Conservation (phyloP, 805 yeast species). For the Zygosaccharomyces lentus region DNA sequence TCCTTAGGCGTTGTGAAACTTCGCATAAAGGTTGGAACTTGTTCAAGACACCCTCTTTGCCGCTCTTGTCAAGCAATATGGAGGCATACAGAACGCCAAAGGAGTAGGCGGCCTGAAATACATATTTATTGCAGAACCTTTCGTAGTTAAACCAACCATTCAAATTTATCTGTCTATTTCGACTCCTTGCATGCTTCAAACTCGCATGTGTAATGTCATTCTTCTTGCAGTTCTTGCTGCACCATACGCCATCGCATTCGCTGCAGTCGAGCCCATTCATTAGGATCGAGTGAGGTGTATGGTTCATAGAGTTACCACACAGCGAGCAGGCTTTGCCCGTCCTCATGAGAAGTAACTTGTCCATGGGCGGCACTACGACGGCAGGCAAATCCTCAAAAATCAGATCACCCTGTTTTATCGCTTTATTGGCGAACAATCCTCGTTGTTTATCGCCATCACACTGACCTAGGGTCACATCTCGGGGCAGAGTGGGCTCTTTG, state of each 20-base stretch:
- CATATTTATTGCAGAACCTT: constrained; percentile 56
- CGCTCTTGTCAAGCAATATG: constrained; percentile 21
- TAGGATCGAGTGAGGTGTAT: constrained; percentile 30
- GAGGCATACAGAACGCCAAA: constrained; percentile 54
- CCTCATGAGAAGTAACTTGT: constrained; percentile 53
- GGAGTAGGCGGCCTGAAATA: constrained; percentile 67
- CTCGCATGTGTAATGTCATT: constrained; percentile 48
- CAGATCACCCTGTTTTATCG: constrained; percentile 46
- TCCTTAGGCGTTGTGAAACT: constrained; percentile 62
- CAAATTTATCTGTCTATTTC: constrained; percentile 38
- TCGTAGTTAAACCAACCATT: constrained; percentile 53
- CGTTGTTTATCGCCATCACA: constrained; percentile 15
- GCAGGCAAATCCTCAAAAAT: constrained; percentile 63
- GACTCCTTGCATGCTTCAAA: constrained; percentile 48
- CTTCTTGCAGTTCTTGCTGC: constrained; percentile 57
- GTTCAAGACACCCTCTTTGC: constrained; percentile 37
- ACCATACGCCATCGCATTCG: constrained; percentile 66
- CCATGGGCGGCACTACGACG: constrained; percentile 61
- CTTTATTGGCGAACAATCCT: constrained; percentile 45
- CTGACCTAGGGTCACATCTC: constrained; percentile 1
- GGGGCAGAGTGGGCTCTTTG: constrained; percentile 7
- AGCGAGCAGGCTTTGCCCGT: constrained; percentile 65
- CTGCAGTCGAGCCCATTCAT: constrained; percentile 58
- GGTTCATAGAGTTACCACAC: constrained; percentile 55
- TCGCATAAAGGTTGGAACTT: constrained; percentile 62